phyloP scores from a whole-genome alignment of 805 yeast species.

The Torulaspora microellipsoides region DNA sequence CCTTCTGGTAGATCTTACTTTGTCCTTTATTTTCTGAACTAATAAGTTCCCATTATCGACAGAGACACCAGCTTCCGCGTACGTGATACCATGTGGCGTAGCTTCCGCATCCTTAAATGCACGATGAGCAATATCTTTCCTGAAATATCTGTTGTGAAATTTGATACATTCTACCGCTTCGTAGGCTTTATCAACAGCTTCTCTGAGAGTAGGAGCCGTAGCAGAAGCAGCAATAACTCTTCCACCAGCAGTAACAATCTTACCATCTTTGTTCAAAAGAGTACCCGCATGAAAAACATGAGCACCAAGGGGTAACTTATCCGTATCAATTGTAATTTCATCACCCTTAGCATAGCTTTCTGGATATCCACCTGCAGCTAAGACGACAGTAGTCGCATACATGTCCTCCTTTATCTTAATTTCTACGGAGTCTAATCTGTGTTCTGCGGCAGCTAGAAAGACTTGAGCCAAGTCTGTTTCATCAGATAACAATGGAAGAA shows the following conservation, averaged over 20 bases:
- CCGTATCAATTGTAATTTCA: slow-evolving; percentile 52
- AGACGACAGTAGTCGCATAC: slow-evolving; percentile 86
- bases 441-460: slow-evolving; percentile 90
- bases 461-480: slow-evolving; percentile 92
- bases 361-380: slow-evolving; percentile 98
- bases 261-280: slow-evolving; percentile 44
- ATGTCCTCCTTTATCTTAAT: slow-evolving; percentile 49
- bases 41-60: slow-evolving; percentile 91
- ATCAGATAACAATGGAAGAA: slow-evolving; percentile 74
- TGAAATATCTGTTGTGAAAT: slow-evolving; percentile 72
- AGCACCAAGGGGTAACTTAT: slow-evolving; percentile 39
- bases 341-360: slow-evolving; percentile 83
- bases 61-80: slow-evolving; percentile 95
- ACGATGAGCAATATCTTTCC: slow-evolving; percentile 93
- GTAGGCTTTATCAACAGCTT: slow-evolving; percentile 83
- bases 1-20: slow-evolving; percentile 89
- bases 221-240: slow-evolving; percentile 96
- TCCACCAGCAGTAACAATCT: slow-evolving; percentile 85
- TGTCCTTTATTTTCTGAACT: slow-evolving; percentile 83
- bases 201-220: slow-evolving; percentile 64
- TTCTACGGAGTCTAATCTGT: slow-evolving; percentile 79
- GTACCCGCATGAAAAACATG: slow-evolving; percentile 97
- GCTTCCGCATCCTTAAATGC: slow-evolving; percentile 63
- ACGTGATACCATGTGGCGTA: slow-evolving; percentile 51
- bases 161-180: slow-evolving; percentile 72